These are phyloP conservation scores for Lactarius sanguifluus DNA, from an alignment of 768 basidiomycete species.

Conservation along the genomic window DNA sequence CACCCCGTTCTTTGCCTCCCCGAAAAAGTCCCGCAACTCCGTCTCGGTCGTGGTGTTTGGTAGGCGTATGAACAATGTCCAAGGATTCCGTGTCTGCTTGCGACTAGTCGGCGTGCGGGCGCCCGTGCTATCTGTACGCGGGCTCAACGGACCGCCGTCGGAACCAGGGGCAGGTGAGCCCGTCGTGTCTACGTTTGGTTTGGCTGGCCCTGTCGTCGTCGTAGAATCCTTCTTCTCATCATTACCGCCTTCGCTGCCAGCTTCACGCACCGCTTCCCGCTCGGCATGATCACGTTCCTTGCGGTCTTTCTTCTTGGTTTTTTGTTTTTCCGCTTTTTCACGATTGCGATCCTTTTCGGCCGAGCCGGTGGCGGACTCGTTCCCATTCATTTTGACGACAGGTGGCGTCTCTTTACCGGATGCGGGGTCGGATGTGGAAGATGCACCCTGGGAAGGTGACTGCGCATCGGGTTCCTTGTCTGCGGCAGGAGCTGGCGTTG, in stretches of 20 bases:
- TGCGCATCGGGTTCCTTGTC: conserved; percentile 11
- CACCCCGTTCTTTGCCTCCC: conserved; percentile 66
- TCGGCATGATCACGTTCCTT: conserved; percentile 55
- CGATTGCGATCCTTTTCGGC: conserved; percentile 31
- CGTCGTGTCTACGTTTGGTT: conserved; percentile 17
- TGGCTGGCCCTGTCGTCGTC: conserved; percentile 39
- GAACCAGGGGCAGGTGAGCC: conserved; percentile 36
- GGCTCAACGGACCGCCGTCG: conserved; percentile 44
- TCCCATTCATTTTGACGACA: conserved; percentile 33
- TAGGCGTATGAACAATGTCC: conserved; percentile 83
- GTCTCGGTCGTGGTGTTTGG: conserved; percentile 51
- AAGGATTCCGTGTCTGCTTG: conserved; percentile 67
- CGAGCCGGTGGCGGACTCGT: conserved; percentile 37
- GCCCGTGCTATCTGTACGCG: conserved; percentile 53
- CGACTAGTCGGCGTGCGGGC: conserved; percentile 69
- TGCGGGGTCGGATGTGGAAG: conserved; percentile 12
- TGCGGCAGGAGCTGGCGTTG: conserved; percentile 33
- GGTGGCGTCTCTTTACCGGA: conserved; percentile 24
- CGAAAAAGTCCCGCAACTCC: conserved; percentile 76
- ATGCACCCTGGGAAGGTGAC: background rate
- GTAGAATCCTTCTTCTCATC: conserved; percentile 39
- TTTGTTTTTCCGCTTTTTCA: conserved; percentile 58
- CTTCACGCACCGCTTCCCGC: conserved; percentile 34
- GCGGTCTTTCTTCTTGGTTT: conserved; percentile 61
- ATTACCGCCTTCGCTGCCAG: conserved; percentile 13